Evolutionary conservation across 495 filamentous ascomycete species (phyloP).

Genomic region (Rhypophila decipiens): DNA sequence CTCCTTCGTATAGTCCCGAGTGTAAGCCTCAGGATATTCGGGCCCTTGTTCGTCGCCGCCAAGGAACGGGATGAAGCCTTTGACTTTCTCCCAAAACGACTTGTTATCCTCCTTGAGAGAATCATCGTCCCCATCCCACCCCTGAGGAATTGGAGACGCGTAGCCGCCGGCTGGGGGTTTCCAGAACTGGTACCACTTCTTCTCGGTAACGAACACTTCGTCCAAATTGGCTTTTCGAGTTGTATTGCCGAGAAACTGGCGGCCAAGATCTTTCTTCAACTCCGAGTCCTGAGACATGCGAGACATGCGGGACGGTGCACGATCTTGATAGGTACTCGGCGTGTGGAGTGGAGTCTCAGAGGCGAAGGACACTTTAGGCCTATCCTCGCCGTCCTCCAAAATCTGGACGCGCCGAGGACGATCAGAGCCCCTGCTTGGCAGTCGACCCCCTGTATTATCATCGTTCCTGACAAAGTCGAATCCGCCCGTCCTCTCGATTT

Average conservation of each 20-base stretch:
- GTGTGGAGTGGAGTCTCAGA: constrained; percentile 20
- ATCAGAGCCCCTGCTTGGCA: constrained; percentile 20
- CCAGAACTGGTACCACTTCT: constrained; percentile 51
- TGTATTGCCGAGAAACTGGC: constrained; percentile 33
- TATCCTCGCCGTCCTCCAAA: constrained; percentile 15
- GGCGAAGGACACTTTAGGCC: constrained; percentile 25
- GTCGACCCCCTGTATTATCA: constrained; percentile 12
- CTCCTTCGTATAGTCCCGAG: constrained; percentile 55
- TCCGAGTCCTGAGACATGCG: constrained; percentile 26
- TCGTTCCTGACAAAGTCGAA: constrained; percentile 34
- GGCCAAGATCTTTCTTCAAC: constrained; percentile 23
- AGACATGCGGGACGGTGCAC: constrained; percentile 30
- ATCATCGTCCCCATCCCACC: constrained; percentile 34
- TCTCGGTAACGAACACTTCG: constrained; percentile 35
- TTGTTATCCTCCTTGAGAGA: constrained; percentile 37
- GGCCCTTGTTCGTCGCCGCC: constrained; percentile 25
- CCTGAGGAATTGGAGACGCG: constrained; percentile 46
- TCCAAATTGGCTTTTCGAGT: constrained; percentile 39
- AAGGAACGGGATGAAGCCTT: constrained; percentile 33
- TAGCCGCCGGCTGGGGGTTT: constrained; percentile 46
- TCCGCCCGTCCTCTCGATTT: constrained; percentile 50
- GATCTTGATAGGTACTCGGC: constrained; percentile 19
- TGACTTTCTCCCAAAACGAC: constrained; percentile 38
- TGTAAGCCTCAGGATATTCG: constrained; percentile 67
- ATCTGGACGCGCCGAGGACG: constrained; percentile 15